Evolutionary conservation across 805 yeast genomes (phyloP), one percentile per base, ranked within the genome.

Genomic region (Yarrowia divulgata): DNA sequence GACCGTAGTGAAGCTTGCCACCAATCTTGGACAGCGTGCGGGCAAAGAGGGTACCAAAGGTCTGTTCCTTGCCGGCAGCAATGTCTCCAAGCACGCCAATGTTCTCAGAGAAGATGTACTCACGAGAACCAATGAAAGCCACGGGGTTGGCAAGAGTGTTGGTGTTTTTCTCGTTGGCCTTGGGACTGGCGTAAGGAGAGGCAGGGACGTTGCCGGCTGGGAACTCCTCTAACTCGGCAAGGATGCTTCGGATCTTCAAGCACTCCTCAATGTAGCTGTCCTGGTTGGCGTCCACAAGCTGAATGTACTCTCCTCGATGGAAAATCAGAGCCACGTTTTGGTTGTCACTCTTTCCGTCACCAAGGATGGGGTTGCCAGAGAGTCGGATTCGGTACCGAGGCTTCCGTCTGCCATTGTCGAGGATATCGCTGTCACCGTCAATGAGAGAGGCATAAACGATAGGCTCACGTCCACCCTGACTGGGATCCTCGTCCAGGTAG

Each of bases 41-140:
- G 0, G 95, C 91, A 78, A 90, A 90, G 69, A 90, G 82, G 0
- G 96, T 90, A 69, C 96, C 95, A 79, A 90, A 90, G 10, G 95
- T 90, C 77, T 90, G 95, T 78, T 90, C 96, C 75, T 90, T 90
- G 60, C 94, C 94, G 14, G 96, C 96, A 23, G 95, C 94, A 73
- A 90, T 87, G 78, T 90, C 96, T 67, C 95, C 96, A 62, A 90
- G 81, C 67, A 90, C 86, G 60, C 96, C 96, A 71, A 89, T 84
- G 75, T 90, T 90, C 76, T 90, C 95, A 10, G 94, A 89, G 79
- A 90, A 90, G 68, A 90, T 88, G 75, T 90, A 90, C 78, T 90
- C 96, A 75, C 96, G 82, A 1, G 95, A 90, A 64, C 96, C 96
- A 72, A 90, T 85, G 70, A 90, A 90, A 1, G 95, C 96, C 67